Evolutionary conservation across 768 basidiomycete species (phyloP), one percentile per base, ranked within the genome.

Genomic region (Aureoboletus auriporus): DNA sequence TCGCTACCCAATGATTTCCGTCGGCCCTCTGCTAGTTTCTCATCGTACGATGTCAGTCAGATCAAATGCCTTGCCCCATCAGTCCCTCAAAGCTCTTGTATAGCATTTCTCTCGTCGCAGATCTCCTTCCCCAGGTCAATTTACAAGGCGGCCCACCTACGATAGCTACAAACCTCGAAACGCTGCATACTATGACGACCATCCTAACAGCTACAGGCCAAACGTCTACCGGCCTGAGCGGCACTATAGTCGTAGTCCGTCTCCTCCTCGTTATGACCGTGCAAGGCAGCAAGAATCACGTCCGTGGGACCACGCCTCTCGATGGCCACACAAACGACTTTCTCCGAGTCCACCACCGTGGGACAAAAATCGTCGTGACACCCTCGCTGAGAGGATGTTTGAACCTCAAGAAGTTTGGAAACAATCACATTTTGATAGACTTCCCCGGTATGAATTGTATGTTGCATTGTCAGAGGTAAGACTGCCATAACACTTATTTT

Each of bases 351-450:
- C 71, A 50, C 58, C 53, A 31, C 50, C 62, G 45, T 61, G 62
- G 66, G 60, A 62, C 44, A 64, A 66, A 53, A 57, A 35, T 39
- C 62, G 64, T 48, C 68, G 71, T 44, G 73, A 74, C 49, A 64
- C 62, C 49, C 64, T 71, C 40, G 69, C 73, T 11, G 69, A 76
- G 50, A 73, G 83, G 54, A 78, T 82, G 72, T 82, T 88, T 59
- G 87, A 89, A 60, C 84, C 86, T 29, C 84, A 83, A 30, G 82
- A 84, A 16, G 67, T 71, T 29, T 88, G 87, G 86, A 85, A 82
- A 60, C 78, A 83, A 54, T 65, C 68, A 8, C 79, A 80, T 55
- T 58, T 58, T 42, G 78, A 81, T 57, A 72, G 74, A 55, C 60
- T 4, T 23, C 20, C 70, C 31, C 69, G 74, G 54, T 60, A 64